Base-by-base conservation (phyloP, 1,284 basidiomycete genomes). In the Coniophora puteana region DNA sequence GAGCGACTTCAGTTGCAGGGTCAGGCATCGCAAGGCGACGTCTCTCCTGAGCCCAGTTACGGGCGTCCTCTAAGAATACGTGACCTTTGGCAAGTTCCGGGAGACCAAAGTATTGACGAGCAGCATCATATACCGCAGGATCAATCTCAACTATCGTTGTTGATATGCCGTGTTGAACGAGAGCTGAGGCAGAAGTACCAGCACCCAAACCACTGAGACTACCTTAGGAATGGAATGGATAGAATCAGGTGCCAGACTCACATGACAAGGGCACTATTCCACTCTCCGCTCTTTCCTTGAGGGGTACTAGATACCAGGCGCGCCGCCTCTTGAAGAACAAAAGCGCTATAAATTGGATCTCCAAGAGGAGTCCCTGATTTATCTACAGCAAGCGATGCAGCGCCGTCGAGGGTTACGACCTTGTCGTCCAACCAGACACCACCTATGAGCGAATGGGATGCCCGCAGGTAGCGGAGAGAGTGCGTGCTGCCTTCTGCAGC, bases 131-230 rank as follows among this genome's bases (percentile, higher is more conserved):
- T 3, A 97, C 91, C 1, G 76, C 83, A 20, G 87, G 83, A 59
- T 96, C 93, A 45, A 94, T 87, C 60, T 97, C 93, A 38, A 89
- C 72, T 33, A 88, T 74, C 1, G 88, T 87, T 1, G 83, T 80
- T 3, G 72, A 66, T 14, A 92, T 63, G 4, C 74, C 74, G 46
- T 90, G 87, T 23, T 72, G 68, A 33, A 77, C 67, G 51, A 94
- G 80, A 0, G 87, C 75, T 33, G 78, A 76, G 0, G 89, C 84
- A 3, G 87, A 81, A 39, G 89, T 82, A 4, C 93, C 93, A 13
- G 78, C 73, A 10, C 93, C 93, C 11, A 96, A 75, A 21, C 93
- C 93, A 57, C 91, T 93, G 51, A 21, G 43, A 35, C 39, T 3
- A 43, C 36, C 41, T 5, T 18, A 35, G 17, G 40, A 47, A 20